Conservation (phyloP, 2,329 filamentous ascomycete species). For the Trichoderma polysporum region DNA sequence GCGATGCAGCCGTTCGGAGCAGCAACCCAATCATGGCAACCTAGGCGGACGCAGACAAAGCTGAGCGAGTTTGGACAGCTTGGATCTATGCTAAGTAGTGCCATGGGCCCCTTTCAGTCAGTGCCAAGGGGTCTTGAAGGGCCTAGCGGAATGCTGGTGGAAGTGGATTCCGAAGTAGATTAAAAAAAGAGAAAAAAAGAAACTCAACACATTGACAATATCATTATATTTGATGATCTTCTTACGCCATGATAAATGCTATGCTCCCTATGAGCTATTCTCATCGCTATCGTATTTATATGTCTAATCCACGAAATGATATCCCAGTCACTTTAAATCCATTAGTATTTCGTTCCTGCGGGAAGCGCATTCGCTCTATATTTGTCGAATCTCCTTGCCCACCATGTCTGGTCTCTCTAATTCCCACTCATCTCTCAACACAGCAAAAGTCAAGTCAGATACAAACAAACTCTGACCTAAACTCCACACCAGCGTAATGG, state of each 20-base stretch:
- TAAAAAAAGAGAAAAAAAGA: constrained; percentile 20
- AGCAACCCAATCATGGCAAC: constrained; percentile 44
- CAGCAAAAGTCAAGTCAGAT: constrained; percentile 83
- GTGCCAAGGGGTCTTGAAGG: constrained; percentile 20
- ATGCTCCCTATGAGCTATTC: neutral
- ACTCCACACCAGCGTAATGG: constrained; percentile 98
- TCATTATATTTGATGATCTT: constrained; percentile 26
- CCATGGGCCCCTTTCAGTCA: constrained; percentile 31
- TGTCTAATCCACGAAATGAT: neutral
- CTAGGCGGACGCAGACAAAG: constrained; percentile 31
- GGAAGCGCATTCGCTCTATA: constrained; percentile 48
- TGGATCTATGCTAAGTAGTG: constrained; percentile 44
- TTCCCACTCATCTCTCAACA: constrained; percentile 91
- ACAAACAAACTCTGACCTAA: constrained; percentile 83
- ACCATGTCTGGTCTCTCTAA: constrained; percentile 85
- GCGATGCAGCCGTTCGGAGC: constrained; percentile 47
- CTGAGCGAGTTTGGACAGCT: constrained; percentile 48
- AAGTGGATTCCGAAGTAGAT: constrained; percentile 39
- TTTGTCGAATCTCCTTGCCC: constrained; percentile 83
- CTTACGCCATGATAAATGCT: neutral
- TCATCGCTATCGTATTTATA: neutral
- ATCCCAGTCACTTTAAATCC: neutral
- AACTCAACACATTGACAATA: constrained; percentile 21
- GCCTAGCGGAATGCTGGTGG: constrained; percentile 32
- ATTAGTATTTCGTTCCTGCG: constrained; percentile 1